Base-by-base conservation (phyloP, 169 alveolate species). In the Cryptosporidium tyzzeri region DNA sequence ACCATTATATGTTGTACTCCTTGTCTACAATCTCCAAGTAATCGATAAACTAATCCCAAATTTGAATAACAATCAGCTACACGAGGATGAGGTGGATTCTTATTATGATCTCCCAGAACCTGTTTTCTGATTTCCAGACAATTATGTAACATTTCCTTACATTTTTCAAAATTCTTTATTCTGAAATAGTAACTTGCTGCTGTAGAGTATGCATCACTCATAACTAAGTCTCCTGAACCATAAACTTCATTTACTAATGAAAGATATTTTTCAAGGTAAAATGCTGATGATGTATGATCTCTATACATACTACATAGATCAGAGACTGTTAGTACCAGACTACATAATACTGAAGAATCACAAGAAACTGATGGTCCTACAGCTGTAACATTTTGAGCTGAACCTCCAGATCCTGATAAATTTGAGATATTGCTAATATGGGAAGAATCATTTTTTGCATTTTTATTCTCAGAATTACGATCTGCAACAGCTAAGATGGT, bases 11-110 rank as follows among this genome's bases (percentile, higher is more conserved):
- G 85, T 70, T 95, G 97, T 48, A 92, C 84, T 37, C 95, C 94
- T 55, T 94, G 95, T 35, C 93, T 29, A 23, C 95, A 87, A 91
- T 93, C 94, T 16, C 95, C 94, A n/a, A 92, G 70, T 70, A 95
- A 50, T 62, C 97, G 75, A 37, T 91, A 93, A 5, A 95, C 85
- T 18, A 95, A 67, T 18, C 97, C 97, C 58, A 92, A 91, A 58
- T 95, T 95, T 75, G 95, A 93, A 71, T 95, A 95, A 35, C 95
- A 92, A 44, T 95, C 96, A 2, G 97, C 97, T 23, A 95, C 96
- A 14, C 92, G 80, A 31, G 91, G 91, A 84, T 93, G 93, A 44
- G 96, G 96, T 16, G 89, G 89, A 50, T 62, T 65, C 75, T 80
- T 80, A 44, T 44, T 48, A 33, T 80, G 89, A 31, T 80, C 89